Evolutionary conservation across 2,329 filamentous ascomycete species (phyloP).

Genomic region (Achaetomium macrosporum): DNA sequence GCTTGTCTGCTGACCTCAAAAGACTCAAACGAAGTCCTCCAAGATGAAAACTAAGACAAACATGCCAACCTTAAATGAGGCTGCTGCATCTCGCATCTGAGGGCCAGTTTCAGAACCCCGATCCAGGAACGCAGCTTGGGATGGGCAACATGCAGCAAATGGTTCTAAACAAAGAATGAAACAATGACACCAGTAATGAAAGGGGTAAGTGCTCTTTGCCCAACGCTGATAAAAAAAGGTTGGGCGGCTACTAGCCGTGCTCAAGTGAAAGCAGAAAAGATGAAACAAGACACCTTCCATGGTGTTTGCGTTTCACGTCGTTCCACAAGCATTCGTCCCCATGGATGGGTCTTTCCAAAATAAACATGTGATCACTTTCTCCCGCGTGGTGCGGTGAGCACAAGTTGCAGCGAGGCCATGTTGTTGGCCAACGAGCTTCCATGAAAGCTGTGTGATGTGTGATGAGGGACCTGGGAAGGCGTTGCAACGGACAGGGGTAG

Average conservation of each 20-base stretch:
- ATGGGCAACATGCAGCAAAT: background rate
- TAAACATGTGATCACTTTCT: background rate
- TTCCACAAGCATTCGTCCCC: background rate
- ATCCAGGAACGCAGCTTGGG: conserved; percentile 1
- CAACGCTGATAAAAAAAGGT: conserved; percentile 16
- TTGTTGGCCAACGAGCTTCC: background rate
- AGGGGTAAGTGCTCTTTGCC: background rate
- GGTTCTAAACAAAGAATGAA: conserved; percentile 14
- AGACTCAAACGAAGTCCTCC: conserved; percentile 4
- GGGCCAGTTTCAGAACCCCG: conserved; percentile 7
- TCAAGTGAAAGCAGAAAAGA: background rate
- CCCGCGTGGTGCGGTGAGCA: background rate
- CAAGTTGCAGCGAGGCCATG: background rate
- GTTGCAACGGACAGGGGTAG: conserved; percentile 1
- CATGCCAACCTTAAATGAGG: conserved; percentile 6
- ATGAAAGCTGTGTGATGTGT: conserved; percentile 12
- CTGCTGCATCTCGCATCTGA: background rate
- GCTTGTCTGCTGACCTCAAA: background rate
- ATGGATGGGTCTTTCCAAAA: conserved; percentile 4
- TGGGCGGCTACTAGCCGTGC: conserved; percentile 14
- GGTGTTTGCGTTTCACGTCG: conserved; percentile 6
- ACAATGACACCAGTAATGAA: conserved; percentile 5
- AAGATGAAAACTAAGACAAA: background rate
- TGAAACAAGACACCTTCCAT: conserved; percentile 3
- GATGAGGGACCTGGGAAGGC: conserved; percentile 9